Percentiles rank a stretch among this genome's conserved stretches.
Evolutionary conservation across 495 filamentous ascomycete species (phyloP).

Genomic region (Penicillium egyptiacum): DNA sequence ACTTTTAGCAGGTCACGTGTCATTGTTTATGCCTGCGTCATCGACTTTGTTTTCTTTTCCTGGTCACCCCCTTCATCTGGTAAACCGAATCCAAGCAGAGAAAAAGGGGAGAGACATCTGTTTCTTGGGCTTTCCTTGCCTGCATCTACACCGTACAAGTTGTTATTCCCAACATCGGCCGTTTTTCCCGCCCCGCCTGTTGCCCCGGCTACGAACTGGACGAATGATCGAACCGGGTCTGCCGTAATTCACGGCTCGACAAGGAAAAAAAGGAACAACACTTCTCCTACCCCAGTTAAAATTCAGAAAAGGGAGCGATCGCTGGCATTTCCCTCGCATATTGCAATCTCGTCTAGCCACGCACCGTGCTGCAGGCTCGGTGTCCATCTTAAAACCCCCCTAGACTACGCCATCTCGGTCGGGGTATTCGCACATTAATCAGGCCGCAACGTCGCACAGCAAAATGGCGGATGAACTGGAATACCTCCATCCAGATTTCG

Average conservation of each 20-base stretch:
- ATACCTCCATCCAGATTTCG: slow-evolving; percentile 82
- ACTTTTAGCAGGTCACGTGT: slow-evolving; percentile 13
- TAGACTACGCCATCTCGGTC: slow-evolving; percentile 4
- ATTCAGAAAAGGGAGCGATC: slow-evolving; percentile 28
- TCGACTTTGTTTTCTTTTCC: slow-evolving; percentile 9
- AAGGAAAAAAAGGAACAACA: slow-evolving; percentile 20
- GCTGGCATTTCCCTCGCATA: slow-evolving; percentile 15
- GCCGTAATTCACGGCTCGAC: slow-evolving; percentile 29
- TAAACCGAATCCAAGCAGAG: neutral
- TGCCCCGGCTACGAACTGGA: slow-evolving; percentile 41
- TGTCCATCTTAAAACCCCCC: neutral
- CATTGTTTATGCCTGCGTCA: slow-evolving; percentile 24
- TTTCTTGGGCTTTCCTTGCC: neutral
- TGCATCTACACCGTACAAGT: neutral
- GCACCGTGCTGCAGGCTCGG: slow-evolving; percentile 7
- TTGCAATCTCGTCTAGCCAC: slow-evolving; percentile 17
- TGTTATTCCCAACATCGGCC: neutral
- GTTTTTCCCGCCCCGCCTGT: slow-evolving; percentile 31
- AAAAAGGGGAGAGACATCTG: neutral
- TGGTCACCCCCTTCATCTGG: neutral
- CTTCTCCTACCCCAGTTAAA: slow-evolving; percentile 17
- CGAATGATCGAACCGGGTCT: slow-evolving; percentile 23
- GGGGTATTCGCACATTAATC: slow-evolving; percentile 11
- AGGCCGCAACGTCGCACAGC: slow-evolving; percentile 7
- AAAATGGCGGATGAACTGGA: slow-evolving; percentile 70